phyloP scores from a whole-genome alignment of 495 filamentous ascomycete genomes.

The Aspergillus sclerotioniger region DNA sequence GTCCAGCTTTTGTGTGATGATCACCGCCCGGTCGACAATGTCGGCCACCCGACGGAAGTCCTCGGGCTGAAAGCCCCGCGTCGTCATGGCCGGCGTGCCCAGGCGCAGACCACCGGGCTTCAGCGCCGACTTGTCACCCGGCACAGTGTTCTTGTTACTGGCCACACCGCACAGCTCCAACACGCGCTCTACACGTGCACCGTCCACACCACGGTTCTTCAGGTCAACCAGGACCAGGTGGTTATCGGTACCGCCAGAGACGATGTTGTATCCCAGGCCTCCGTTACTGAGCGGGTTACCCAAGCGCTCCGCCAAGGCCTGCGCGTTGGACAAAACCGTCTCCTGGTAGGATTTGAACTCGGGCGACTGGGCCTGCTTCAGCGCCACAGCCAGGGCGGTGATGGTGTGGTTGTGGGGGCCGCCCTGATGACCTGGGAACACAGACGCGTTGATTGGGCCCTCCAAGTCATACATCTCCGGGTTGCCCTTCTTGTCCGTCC shows the following conservation, averaged over 20 bases:
- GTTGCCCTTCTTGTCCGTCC: slow-evolving; percentile 83
- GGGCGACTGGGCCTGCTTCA: slow-evolving; percentile 86
- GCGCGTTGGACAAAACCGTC: slow-evolving; percentile 81
- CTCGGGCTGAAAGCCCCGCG: slow-evolving; percentile 78
- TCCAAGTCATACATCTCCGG: slow-evolving; percentile 88
- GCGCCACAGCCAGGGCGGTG: slow-evolving; percentile 86
- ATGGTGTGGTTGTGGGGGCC: slow-evolving; percentile 99
- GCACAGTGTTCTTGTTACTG: slow-evolving; percentile 98
- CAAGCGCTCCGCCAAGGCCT: slow-evolving; percentile 75
- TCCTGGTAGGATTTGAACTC: slow-evolving; percentile 89
- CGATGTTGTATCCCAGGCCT: slow-evolving; percentile 84
- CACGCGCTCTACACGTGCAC: slow-evolving; percentile 89
- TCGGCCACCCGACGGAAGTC: slow-evolving; percentile 91
- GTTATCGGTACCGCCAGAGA: slow-evolving; percentile 94
- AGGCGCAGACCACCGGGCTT: slow-evolving; percentile 89
- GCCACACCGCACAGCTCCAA: slow-evolving; percentile 93
- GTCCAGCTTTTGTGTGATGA: slow-evolving; percentile 78
- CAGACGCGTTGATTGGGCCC: slow-evolving; percentile 89
- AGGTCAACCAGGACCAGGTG: slow-evolving; percentile 94
- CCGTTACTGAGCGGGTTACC: slow-evolving; percentile 69
- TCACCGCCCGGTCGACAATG: slow-evolving; percentile 88
- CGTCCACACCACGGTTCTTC: slow-evolving; percentile 86
- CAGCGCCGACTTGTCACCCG: slow-evolving; percentile 89
- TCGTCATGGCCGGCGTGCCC: slow-evolving; percentile 97
- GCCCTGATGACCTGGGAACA: slow-evolving; percentile 98